Evolutionary conservation across 306 rosid genomes (phyloP).

Genomic region (Castanea sativa): DNA sequence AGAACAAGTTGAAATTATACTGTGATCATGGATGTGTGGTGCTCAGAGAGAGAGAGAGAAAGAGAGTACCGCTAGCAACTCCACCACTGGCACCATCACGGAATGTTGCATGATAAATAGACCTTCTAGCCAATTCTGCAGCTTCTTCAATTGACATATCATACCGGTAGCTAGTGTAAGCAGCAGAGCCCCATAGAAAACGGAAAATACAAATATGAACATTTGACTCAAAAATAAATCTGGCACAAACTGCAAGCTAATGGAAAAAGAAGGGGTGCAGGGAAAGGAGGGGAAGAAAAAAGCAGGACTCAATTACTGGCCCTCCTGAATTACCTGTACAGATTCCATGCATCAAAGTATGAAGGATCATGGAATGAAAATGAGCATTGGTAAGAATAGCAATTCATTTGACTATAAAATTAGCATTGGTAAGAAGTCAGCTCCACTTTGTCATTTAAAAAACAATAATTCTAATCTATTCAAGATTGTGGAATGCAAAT

Average conservation of each 20-base stretch:
- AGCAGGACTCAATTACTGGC: constrained; percentile 55
- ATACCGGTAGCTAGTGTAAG: constrained; percentile 53
- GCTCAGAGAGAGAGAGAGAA: background rate
- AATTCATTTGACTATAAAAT: too few species aligned
- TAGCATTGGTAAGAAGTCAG: too few species aligned
- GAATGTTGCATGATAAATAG: constrained; percentile 96
- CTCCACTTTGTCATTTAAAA: too few species aligned
- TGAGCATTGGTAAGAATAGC: too few species aligned
- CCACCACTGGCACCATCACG: constrained; percentile 99
- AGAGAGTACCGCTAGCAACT: constrained; percentile 80
- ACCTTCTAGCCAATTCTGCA: constrained; percentile 78
- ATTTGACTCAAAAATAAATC: background rate
- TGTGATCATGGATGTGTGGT: background rate
- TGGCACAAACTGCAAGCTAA: background rate
- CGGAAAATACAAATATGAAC: background rate
- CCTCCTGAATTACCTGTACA: constrained; percentile 91
- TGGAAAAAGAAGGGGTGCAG: background rate
- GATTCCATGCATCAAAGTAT: constrained; percentile 7
- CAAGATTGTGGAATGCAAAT: too few species aligned
- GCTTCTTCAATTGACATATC: constrained; percentile 87
- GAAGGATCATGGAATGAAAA: background rate
- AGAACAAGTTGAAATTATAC: constrained; percentile 1
- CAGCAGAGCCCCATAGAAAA: background rate
- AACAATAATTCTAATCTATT: too few species aligned
- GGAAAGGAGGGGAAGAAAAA: background rate